Evolutionary conservation across 78 protist species (phyloP).

Genomic region (Polysphondylium violaceum): DNA sequence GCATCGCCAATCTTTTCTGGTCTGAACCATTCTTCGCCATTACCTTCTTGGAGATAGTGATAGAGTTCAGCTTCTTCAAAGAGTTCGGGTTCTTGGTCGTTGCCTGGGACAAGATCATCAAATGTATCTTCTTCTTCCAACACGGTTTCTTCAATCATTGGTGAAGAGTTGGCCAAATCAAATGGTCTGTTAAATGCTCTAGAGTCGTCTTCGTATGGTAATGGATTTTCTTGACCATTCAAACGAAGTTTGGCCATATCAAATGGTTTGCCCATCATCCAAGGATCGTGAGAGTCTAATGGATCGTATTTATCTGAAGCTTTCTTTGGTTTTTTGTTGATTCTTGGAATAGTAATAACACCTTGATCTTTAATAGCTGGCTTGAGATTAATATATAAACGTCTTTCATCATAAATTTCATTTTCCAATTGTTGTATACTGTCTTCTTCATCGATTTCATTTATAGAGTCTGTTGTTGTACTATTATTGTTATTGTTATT

Average conservation of each 20-base stretch:
- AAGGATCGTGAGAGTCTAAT: neutral
- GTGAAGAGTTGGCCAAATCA: neutral
- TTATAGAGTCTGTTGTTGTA: too few relatives aligned
- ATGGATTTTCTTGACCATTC: conserved; percentile 20
- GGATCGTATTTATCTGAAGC: neutral
- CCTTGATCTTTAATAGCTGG: conserved; percentile 56
- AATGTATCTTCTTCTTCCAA: conserved; percentile 15
- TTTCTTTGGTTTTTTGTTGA: neutral
- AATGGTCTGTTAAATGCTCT: neutral
- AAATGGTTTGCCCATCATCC: conserved; percentile 76
- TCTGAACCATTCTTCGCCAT: conserved; percentile 59
- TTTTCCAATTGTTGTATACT: neutral
- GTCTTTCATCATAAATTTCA: conserved; percentile 61
- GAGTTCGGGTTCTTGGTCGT: conserved; percentile 7
- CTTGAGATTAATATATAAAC: conserved; percentile 38
- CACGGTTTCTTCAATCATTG: neutral
- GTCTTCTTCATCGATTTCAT: neutral
- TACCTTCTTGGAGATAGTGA: conserved; percentile 51
- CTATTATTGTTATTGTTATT: too few relatives aligned
- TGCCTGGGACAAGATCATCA: conserved; percentile 11
- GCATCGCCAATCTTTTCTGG: conserved; percentile 31
- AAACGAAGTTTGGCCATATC: conserved; percentile 29
- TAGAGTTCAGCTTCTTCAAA: conserved; percentile 29
- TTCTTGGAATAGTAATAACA: conserved; percentile 32
- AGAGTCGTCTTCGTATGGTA: neutral